Evolutionary conservation across 495 filamentous ascomycete species (phyloP).

Genomic region (Pyrenopolyporus hunteri): DNA sequence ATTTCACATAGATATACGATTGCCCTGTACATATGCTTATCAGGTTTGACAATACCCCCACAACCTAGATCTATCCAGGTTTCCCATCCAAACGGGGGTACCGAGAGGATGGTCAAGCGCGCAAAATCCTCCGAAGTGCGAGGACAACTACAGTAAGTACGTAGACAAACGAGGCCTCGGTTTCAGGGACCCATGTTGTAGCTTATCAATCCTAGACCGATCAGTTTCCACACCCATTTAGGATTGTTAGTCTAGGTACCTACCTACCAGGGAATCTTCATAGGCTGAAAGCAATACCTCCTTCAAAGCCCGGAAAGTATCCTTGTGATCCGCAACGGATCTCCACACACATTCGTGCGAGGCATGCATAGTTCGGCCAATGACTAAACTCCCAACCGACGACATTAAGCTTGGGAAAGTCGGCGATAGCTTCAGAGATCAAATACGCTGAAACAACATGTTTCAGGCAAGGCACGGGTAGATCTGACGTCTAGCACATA

Average conservation of each 20-base stretch:
- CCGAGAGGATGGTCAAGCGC: conserved; percentile 17
- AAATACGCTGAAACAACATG: not conserved
- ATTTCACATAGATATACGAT: not conserved
- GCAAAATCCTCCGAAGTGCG: conserved; percentile 17
- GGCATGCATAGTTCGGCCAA: not conserved
- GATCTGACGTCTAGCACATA: no score
- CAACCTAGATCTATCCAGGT: conserved; percentile 15
- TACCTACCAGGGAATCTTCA: not conserved
- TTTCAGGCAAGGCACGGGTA: not conserved
- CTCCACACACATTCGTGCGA: not conserved
- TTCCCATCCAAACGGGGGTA: not conserved
- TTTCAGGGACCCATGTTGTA: not conserved
- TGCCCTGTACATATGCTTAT: not conserved
- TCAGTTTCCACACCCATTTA: no score
- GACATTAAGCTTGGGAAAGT: not conserved
- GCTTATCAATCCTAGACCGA: not conserved
- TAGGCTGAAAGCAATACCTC: not conserved
- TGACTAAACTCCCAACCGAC: not conserved
- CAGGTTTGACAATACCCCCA: not conserved
- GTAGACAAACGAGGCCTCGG: not conserved
- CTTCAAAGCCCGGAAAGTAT: not conserved
- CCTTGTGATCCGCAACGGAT: not conserved
- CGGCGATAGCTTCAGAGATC: not conserved
- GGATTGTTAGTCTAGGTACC: not conserved
- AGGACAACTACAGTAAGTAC: not conserved